phyloP scores from a whole-genome alignment of 352 stramenopile species.

The Phytophthora sojae region DNA sequence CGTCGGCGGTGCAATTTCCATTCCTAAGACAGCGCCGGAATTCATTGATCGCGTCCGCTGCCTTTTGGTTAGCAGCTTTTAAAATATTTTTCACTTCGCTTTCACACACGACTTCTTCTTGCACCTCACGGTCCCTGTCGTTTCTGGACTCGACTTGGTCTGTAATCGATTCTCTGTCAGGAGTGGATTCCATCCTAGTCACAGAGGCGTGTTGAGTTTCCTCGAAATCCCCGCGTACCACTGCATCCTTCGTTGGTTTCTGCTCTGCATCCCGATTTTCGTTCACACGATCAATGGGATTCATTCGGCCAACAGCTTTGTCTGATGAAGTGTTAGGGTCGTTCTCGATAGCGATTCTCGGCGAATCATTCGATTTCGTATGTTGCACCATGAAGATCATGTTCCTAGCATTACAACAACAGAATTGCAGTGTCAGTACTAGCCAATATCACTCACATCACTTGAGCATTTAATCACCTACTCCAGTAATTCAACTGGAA shows the following conservation, averaged over 20 bases:
- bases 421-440: too few species aligned
- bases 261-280: neutral
- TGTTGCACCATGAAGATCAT: neutral
- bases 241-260: neutral
- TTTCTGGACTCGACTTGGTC: neutral
- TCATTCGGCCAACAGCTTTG: neutral
- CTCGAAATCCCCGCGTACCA: neutral
- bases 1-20: slow-evolving; percentile 11
- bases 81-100: neutral
- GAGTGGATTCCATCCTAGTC: neutral
- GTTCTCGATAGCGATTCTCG: neutral
- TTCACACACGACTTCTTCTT: neutral
- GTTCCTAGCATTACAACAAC: neutral
- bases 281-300: neutral
- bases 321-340: neutral
- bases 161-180: neutral
- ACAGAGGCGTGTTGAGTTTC: neutral
- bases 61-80: neutral
- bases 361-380: neutral
- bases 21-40: neutral
- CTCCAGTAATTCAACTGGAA: neutral
- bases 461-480: neutral
- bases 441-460: neutral
- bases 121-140: too few species aligned
- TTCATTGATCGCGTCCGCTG: neutral